Percentiles rank a stretch among this genome's conserved stretches.
Conservation (phyloP, 495 filamentous ascomycete genomes). For the Lepidopterella palustris region DNA sequence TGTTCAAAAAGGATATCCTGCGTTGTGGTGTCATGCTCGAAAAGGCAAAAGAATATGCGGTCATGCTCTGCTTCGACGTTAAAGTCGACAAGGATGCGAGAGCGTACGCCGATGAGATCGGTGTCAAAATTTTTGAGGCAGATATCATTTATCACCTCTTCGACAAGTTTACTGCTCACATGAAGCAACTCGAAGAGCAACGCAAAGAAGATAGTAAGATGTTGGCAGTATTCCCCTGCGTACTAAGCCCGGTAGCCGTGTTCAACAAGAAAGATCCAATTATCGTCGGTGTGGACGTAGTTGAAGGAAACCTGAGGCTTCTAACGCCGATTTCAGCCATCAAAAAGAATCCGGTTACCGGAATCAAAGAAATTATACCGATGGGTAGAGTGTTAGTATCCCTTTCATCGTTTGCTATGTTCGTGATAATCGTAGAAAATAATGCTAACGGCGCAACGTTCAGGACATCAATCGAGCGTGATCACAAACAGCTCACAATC, state of each 20-base stretch:
- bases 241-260: slow-evolving; percentile 79
- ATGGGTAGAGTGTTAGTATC: slow-evolving; percentile 89
- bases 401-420: not conserved
- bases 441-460: slow-evolving; percentile 14
- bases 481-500: slow-evolving; percentile 86
- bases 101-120: slow-evolving; percentile 84
- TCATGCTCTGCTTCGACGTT: slow-evolving; percentile 99
- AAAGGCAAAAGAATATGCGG: slow-evolving; percentile 88
- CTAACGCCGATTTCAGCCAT: slow-evolving; percentile 85
- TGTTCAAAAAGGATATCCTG: slow-evolving; percentile 98
- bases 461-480: slow-evolving; percentile 89
- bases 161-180: slow-evolving; percentile 91
- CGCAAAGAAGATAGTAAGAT: slow-evolving; percentile 95
- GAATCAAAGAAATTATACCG: slow-evolving; percentile 70
- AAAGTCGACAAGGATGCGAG: slow-evolving; percentile 97
- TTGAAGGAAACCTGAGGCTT: slow-evolving; percentile 77
- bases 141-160: slow-evolving; percentile 99
- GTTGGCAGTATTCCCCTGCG: slow-evolving; percentile 93
- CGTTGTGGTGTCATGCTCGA: slow-evolving; percentile 95
- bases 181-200: slow-evolving; percentile 74
- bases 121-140: slow-evolving; percentile 96
- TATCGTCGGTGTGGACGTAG: slow-evolving; percentile 89
- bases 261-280: slow-evolving; percentile 99
- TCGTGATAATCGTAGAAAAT: not conserved
- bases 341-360: slow-evolving; percentile 69